Evolutionary conservation across 495 filamentous ascomycete genomes (phyloP), one percentile per base, ranked within the genome.

Genomic region (Choiromyces venosus): DNA sequence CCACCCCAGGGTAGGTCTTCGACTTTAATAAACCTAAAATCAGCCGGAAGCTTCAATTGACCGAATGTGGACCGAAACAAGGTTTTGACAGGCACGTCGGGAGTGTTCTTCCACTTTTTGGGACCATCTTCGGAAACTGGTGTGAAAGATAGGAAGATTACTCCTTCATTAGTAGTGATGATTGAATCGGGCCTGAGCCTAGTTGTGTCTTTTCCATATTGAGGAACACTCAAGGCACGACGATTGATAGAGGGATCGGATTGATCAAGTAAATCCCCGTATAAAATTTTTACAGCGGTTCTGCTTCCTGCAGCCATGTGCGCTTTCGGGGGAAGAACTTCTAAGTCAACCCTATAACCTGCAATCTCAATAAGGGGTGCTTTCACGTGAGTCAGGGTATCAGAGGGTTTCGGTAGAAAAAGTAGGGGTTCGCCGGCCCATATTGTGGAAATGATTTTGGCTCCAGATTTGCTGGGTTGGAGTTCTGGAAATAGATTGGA

Each of bases 371-470:
- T 29, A 6, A 79, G 61, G 14, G 69, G 56, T n/a, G 61, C 19
- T 0, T 12, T 71, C n/a, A 25, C 10, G 19, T 25, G 14, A 7
- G 37, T 18, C 35, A 67, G 46, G 66, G 66, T 25, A 8, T 68
- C 68, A 9, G 68, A 71, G 46, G 77, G 77, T 14, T 70, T 70
- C 8, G 76, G 73, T 33, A 79, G 40, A 25, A 72, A 79, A 40
- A 67, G 66, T 38, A 75, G 37, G 4, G 68, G 37, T 52, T 79
- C 69, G 29, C 73, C 68, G 12, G 29, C 77, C 77, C 76, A 79
- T 25, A 79, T 67, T 33, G 77, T 78, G 10, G 68, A 40, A 33
- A 71, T 29, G 40, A 78, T 42, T 8, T 66, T 40, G 4, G 68
- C 39, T 19, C 68, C 21, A 6, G 42, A 35, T 6, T 64, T 36